Evolutionary conservation across 208 protist genomes (phyloP), one percentile per base, ranked within the genome.

Genomic region (Trypanosoma vivax): DNA sequence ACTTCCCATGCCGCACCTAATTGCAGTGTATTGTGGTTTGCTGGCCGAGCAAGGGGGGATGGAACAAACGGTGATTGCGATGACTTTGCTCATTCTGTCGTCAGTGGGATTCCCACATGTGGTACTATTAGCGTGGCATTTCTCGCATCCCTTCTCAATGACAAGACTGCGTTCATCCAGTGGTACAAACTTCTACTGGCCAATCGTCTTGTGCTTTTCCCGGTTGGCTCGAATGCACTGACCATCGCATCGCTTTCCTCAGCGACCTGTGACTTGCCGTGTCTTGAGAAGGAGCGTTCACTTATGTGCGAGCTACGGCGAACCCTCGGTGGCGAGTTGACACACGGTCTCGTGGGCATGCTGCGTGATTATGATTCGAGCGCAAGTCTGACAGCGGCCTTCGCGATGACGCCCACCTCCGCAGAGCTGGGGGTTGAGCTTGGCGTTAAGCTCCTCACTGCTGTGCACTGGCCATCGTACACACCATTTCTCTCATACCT

Each of bases 91-190:
- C 11, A 46, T 45, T 28, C 65, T 52, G 0, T 48, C 64, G 30
- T 50, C 34, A 6, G 55, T 55, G 21, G 46, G 6, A n/a, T 23
- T 38, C 7, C 24, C 9, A 41, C 42, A 19, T 16, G 30, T 16
- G 31, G 25, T 25, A 33, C 28, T n/a, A 16, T 49, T 21, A 23
- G 39, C 33, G 52, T 88, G 6, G 65, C 61, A 10, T 52, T 43
- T 7, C 59, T 88, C 7, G 73, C 70, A 9, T 33, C 60, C 1
- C 56, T 82, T 16, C 41, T 88, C 11, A 76, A 84, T 56, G 65
- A 79, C 47, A 83, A 88, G 47, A 76, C 83, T 54, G 60, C 69
- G 0, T 84, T 84, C 40, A 41, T 88, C 2, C 73, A 83, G 60
- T 54, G 79, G 50, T 73, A 79, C 50, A 66, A 64, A 25, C 34